Evolutionary conservation across 2,329 filamentous ascomycete species (phyloP).

Genomic region (Clonostachys rosea): DNA sequence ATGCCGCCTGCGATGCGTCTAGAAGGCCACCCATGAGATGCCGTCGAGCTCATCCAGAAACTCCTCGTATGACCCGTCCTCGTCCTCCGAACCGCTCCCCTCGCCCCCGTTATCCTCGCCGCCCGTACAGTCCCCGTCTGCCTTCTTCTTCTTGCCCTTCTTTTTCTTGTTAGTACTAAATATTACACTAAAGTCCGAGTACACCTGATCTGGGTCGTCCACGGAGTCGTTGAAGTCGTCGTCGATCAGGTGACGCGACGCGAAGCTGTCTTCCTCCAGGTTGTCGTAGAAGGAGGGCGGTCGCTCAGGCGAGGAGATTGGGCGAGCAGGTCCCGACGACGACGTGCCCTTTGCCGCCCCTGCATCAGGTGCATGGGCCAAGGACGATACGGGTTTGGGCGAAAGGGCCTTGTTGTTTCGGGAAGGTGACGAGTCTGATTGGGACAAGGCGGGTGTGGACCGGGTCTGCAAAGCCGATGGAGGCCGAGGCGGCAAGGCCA

Average conservation of each 20-base stretch:
- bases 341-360: too few relatives aligned
- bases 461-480: too few relatives aligned
- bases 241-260: conserved; percentile 41
- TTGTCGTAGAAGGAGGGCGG: conserved; percentile 18
- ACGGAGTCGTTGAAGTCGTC: conserved; percentile 33
- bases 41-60: conserved; percentile 52
- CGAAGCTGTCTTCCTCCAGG: conserved; percentile 38
- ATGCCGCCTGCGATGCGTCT: too few relatives aligned
- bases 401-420: too few relatives aligned
- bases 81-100: conserved; percentile 16
- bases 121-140: conserved; percentile 1
- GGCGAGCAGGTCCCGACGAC: neutral
- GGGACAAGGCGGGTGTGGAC: too few relatives aligned
- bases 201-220: conserved; percentile 45
- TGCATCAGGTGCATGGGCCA: too few relatives aligned
- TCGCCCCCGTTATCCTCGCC: neutral
- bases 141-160: conserved; percentile 18
- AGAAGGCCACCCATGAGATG: conserved; percentile 35
- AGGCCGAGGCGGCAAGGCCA: too few relatives aligned
- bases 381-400: too few relatives aligned
- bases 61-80: conserved; percentile 44
- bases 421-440: too few relatives aligned
- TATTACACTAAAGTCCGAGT: conserved; percentile 48
- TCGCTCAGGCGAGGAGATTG: conserved; percentile 27
- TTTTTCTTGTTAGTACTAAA: conserved; percentile 28